Conservation (phyloP, 768 basidiomycete genomes). For the Naganishia vaughanmartiniae region DNA sequence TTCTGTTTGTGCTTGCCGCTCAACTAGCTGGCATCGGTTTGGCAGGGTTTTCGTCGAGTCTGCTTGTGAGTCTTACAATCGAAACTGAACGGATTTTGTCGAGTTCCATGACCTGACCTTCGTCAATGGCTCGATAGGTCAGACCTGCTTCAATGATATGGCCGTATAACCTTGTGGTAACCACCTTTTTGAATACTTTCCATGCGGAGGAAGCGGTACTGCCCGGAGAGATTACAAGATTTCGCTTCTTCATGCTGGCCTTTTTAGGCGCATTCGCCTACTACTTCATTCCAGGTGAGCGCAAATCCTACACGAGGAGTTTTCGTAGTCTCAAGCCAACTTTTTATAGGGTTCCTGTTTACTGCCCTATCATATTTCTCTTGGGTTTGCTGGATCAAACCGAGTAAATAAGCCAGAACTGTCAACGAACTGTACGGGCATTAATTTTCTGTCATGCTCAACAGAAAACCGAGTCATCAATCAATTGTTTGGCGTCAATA, state of each 20-base stretch:
- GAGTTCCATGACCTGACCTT: neutral
- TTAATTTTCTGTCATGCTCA: neutral
- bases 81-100: neutral
- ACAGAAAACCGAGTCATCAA: conserved; percentile 73
- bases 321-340: neutral
- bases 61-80: conserved; percentile 56
- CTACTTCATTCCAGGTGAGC: conserved; percentile 80
- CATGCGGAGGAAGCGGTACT: conserved; percentile 82
- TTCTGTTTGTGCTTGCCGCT: conserved; percentile 76
- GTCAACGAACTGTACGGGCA: neutral
- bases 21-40: conserved; percentile 91
- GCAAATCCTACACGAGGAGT: neutral
- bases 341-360: conserved; percentile 80
- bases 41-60: conserved; percentile 81
- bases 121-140: conserved; percentile 23
- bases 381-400: conserved; percentile 87
- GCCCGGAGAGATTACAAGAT: conserved; percentile 63
- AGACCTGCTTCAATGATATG: conserved; percentile 95
- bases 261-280: conserved; percentile 68
- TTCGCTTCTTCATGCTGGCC: conserved; percentile 74
- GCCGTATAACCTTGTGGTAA: conserved; percentile 91
- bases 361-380: conserved; percentile 81
- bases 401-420: conserved; percentile 50
- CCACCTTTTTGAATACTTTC: conserved; percentile 91
- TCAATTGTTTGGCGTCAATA: conserved; percentile 79